Evolutionary conservation across 2,329 filamentous ascomycete genomes (phyloP), one percentile per base, ranked within the genome.

Genomic region (Aspergillus felis): DNA sequence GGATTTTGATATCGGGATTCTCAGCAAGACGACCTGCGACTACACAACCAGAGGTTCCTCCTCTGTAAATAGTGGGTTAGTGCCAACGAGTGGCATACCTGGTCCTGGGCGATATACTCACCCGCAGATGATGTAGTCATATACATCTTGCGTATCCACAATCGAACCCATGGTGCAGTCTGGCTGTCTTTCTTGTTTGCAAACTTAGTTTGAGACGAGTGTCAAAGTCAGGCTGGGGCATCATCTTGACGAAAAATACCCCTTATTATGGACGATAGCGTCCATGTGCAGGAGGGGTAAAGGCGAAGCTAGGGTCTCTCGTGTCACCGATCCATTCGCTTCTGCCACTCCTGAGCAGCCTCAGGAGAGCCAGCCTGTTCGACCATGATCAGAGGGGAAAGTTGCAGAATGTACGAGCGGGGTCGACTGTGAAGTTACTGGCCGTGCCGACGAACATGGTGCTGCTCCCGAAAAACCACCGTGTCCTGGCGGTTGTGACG

Each of bases 21-120:
- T 81, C 78, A 0, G 78, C 78, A 2, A 81, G 70, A 14, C 79
- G 78, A 12, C 73, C 76, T 24, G 79, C 79, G 35, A 81, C 74
- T 1, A 81, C 79, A 61, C 78, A 80, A 22, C 79, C 79, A 4
- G 79, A 71, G 6, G 79, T 81, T 6, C 79, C 79, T 41, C 78
- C 79, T 54, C 79, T 78, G 28, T 7, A 12, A 4, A 22, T 24
- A 2, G 27, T 64, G 14, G 61, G 48, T 46, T 50, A 49, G 24
- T 17, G 10, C 2, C 3, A 1, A 41, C 10, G 35, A 10, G 14
- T 7, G 2, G 10, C 12, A 46, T 35, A 12, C 46, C 29, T 41
- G 14, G 4, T 44, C 25, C 28, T 28, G 7, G 28, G 28, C 1
- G 42, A 28, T 9, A 17, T 28, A 58, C 63, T 56, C 55, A 70